Conservation (phyloP, 495 filamentous ascomycete species). For the Talaromyces stipitatus region DNA sequence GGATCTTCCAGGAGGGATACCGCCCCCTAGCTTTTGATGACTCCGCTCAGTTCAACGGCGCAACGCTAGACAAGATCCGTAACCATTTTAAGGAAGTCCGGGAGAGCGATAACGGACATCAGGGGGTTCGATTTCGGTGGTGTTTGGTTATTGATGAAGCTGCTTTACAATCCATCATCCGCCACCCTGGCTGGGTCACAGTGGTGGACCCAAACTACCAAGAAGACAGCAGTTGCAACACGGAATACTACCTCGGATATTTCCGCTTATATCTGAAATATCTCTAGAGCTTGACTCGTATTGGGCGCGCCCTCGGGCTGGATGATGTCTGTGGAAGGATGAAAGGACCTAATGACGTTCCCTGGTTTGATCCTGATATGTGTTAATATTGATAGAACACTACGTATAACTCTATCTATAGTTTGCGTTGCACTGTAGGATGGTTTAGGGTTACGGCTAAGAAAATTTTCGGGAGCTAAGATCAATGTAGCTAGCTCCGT, state of each 20-base stretch:
- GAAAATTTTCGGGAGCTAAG: no score
- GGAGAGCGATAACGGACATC: neutral
- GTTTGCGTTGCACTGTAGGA: no score
- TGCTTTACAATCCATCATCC: neutral
- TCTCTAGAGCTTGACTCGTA: neutral
- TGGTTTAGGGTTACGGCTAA: no score
- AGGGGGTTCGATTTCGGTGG: neutral
- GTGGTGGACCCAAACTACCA: neutral
- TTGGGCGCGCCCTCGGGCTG: neutral
- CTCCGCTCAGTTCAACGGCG: constrained; percentile 10
- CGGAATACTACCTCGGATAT: neutral
- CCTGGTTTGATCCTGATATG: neutral
- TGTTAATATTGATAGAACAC: neutral
- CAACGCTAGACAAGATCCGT: constrained; percentile 12
- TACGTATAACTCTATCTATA: no score
- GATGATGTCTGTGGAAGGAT: neutral
- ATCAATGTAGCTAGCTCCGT: no score
- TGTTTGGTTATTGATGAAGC: neutral
- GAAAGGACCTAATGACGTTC: neutral
- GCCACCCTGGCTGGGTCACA: neutral
- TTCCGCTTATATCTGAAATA: neutral
- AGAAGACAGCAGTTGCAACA: neutral
- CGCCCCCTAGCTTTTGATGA: constrained; percentile 11
- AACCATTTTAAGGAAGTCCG: constrained; percentile 6
- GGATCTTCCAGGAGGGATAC: constrained; percentile 8